Evolutionary conservation across 306 rosid species (phyloP), one percentile per base, ranked within the genome.

Genomic region (Alnus glutinosa): DNA sequence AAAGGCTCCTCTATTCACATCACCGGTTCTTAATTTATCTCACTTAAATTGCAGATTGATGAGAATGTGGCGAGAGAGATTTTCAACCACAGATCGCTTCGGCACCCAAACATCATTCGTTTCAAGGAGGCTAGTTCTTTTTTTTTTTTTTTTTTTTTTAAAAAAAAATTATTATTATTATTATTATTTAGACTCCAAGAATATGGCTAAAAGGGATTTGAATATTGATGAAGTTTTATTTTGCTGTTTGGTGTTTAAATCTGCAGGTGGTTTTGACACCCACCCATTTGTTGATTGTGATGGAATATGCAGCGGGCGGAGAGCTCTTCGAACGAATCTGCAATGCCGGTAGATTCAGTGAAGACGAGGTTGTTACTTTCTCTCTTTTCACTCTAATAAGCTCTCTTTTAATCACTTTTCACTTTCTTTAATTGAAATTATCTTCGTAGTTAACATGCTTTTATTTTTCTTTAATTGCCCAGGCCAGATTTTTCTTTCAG

Each of bases 401-500:
- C 63, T 75, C 37, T 66, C 39, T 67, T 71, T 32, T 62, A 66
- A 62, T 55, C 71, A 55, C 64, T 52, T 70, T 42, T 55, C 46
- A 32, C 23, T 42, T 42, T 58, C 9, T 52, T 71, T 64, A 55
- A 49, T 50, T 85, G 51, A 9, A 47, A 28, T 72, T 19, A 34
- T 10, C 77, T 5, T 57, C 50, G 14, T 73, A 62, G 55, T 36
- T 51, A 11, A 66, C 11, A 67, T 82, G 78, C 16, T 66, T 58
- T 77, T 55, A 54, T 34, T 51, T 79, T 63, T n/a, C 58, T 74
- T 73, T 76, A 15, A 55, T 64, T 76, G 9, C 77, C 18, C 87
- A 89, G 93, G 91, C 91, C n/a, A 80, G 93, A 83, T 89, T 87
- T 75, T 89, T 89, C 88, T 89, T 89, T 81, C 93, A 89, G 86